phyloP scores from a whole-genome alignment of 164 flowering plant genomes.

The Aristolochia californica region DNA sequence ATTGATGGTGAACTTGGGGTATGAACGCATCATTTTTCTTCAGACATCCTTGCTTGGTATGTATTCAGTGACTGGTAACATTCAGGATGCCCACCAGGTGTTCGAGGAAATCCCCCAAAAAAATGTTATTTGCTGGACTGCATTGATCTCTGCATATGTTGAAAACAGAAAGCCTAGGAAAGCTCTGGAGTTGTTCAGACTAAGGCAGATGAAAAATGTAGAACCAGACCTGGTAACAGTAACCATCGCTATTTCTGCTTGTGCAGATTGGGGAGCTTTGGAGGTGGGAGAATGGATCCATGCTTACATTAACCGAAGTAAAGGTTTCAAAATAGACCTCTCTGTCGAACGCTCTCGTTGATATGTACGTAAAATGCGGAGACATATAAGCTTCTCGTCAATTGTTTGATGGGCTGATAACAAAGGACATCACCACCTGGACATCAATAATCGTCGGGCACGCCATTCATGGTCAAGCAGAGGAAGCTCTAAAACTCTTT shows the following conservation, averaged over 20 bases:
- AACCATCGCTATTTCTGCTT: constrained; percentile 33
- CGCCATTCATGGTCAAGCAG: constrained; percentile 37
- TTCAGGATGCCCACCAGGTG: constrained; percentile 28
- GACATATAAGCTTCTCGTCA: constrained; percentile 18
- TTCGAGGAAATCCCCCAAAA: constrained; percentile 33
- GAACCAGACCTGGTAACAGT: constrained; percentile 30
- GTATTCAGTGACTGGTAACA: constrained; percentile 21
- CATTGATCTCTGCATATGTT: constrained; percentile 34
- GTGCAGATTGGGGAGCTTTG: constrained; percentile 34
- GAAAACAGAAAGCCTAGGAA: constrained; percentile 21
- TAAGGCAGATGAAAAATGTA: constrained; percentile 28
- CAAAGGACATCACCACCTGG: constrained; percentile 33
- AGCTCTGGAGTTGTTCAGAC: constrained; percentile 28
- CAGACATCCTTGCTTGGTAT: constrained; percentile 26
- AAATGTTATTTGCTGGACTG: constrained; percentile 38
- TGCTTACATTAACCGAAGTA: constrained; percentile 11
- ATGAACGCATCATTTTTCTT: constrained; percentile 20
- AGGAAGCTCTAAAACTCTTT: constrained; percentile 29
- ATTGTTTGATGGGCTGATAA: constrained; percentile 14
- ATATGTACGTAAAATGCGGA: constrained; percentile 49
- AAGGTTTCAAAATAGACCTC: constrained; percentile 11
- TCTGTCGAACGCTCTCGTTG: constrained; percentile 22
- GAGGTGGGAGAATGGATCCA: constrained; percentile 34
- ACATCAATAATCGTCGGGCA: constrained; percentile 37
- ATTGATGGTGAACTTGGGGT: constrained; percentile 19